Base-by-base conservation (phyloP, 106 monocot species). In the Dendrobium officinale region DNA sequence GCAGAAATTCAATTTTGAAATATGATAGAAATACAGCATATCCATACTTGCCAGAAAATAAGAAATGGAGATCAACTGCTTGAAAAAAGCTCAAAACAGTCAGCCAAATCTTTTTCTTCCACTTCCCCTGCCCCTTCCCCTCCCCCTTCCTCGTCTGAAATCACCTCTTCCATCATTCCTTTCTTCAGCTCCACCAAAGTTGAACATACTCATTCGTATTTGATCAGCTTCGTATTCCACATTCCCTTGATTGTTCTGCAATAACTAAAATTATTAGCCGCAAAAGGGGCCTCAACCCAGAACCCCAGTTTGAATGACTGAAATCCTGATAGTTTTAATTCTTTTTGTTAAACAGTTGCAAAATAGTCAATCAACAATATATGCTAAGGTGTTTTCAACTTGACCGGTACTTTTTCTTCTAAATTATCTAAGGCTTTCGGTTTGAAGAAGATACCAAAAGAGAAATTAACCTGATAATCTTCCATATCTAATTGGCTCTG, bases 401-500 rank as follows among this genome's bases (percentile, higher is more conserved):
- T 2, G 51, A 51, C 10, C 10, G 13, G 11, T 13, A 13, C 51
- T 4, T 70, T 37, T 16, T 6, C 11, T 33, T 27, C 0, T 31
- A 33, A 29, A 13, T 13, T 31, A 31, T 31, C 3, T 31, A 70
- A 26, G 13, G 9, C 68, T 70, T 29, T 13, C 6, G 2, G 31
- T 2, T 13, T 22, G 68, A 33, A 15, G 11, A 72, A 72, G 16
- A 33, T 4, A 37, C 0, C 15, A 5, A 72, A 37, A 72, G 70
- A 64, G 33, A 33, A 17, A 72, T 4, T 27, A 37, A 91, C 92
- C 83, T 91, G 80, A 27, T 26, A 75, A 82, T 92, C 92, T 83
- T 98, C 92, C 16, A 98, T 67, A 90, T 98, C 98, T 55, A 98
- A 82, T 80, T 98, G 91, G 56, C 82, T 81, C 81, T 98, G 98